Conservation (phyloP, 805 yeast species). For the Metschnikowia santaceciliae region DNA sequence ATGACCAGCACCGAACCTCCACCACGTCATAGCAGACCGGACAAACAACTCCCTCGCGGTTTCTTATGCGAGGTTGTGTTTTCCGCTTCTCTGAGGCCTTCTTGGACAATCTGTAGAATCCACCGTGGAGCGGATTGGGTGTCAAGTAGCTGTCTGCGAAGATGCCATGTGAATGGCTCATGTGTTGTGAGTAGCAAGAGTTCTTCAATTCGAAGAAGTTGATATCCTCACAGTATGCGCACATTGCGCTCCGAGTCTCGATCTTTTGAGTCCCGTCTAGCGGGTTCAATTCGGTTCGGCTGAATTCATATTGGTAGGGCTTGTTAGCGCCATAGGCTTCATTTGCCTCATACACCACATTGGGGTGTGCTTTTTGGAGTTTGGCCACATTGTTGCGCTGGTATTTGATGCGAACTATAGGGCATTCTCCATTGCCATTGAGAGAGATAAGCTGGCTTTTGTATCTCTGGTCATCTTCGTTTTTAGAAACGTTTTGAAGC, state of each 20-base stretch:
- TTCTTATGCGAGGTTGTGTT: slow-evolving; percentile 20
- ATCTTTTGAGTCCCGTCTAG: slow-evolving; percentile 3
- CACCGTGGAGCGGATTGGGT: slow-evolving; percentile 28
- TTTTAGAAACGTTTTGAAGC: too few species aligned
- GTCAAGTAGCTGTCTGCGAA: slow-evolving; percentile 25
- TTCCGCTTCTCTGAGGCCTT: slow-evolving; percentile 16
- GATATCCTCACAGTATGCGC: slow-evolving; percentile 31
- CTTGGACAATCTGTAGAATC: slow-evolving; percentile 20
- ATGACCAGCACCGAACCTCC: slow-evolving; percentile 19
- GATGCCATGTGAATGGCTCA: slow-evolving; percentile 33
- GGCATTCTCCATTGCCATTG: too few species aligned
- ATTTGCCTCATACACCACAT: slow-evolving; percentile 12
- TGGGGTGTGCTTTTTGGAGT: slow-evolving; percentile 1
- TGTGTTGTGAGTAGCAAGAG: slow-evolving; percentile 33
- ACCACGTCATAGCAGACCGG: slow-evolving; percentile 26
- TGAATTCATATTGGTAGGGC: slow-evolving; percentile 19
- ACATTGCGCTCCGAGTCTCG: slow-evolving; percentile 29
- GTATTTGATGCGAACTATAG: too few species aligned
- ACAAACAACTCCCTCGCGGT: slow-evolving; percentile 27
- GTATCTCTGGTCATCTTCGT: too few species aligned
- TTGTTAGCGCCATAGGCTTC: slow-evolving; percentile 3
- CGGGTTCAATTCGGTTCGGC: slow-evolving; percentile 11
- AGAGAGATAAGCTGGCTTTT: too few species aligned
- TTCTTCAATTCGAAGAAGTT: slow-evolving; percentile 29
- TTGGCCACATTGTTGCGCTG: neutral